A percentile compares a stretch with the other conserved stretches of the same genome.
phyloP scores from a whole-genome alignment of 2,329 filamentous ascomycete genomes.

The Colletotrichum kahawae region DNA sequence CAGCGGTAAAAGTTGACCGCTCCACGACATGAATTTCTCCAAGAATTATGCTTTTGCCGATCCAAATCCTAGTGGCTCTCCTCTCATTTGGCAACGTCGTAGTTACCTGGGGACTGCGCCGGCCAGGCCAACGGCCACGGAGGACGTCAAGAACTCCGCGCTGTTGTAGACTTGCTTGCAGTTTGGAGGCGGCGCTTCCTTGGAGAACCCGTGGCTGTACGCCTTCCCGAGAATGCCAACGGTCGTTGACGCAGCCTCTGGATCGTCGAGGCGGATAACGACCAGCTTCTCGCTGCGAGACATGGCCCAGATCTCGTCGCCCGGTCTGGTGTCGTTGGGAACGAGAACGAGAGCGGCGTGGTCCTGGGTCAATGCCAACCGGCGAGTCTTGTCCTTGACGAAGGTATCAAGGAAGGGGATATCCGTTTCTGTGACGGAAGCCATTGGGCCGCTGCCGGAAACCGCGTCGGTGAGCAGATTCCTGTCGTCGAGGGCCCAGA shows the following conservation, averaged over 20 bases:
- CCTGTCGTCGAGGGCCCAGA: conserved; percentile 37
- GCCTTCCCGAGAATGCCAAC: conserved; percentile 12
- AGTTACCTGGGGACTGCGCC: conserved; percentile 16
- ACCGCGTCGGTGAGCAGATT: conserved; percentile 38
- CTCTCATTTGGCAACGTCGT: neutral
- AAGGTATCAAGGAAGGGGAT: conserved; percentile 23
- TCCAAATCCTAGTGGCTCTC: neutral
- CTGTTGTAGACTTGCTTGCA: conserved; percentile 11
- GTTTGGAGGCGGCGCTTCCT: neutral
- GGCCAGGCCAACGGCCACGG: conserved; percentile 20
- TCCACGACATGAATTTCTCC: neutral
- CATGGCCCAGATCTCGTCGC: conserved; percentile 23
- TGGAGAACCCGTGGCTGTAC: conserved; percentile 11
- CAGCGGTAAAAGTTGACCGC: neutral
- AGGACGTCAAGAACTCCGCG: conserved; percentile 17
- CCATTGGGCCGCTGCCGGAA: conserved; percentile 28
- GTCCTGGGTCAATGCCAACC: conserved; percentile 19
- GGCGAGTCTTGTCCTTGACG: conserved; percentile 1
- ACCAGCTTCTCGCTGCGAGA: neutral
- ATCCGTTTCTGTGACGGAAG: conserved; percentile 28
- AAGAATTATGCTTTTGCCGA: neutral
- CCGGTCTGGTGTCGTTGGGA: neutral
- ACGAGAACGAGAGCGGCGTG: conserved; percentile 20
- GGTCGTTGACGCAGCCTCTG: neutral
- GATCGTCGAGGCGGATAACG: neutral